A percentile compares a stretch with the other conserved stretches of the same genome.
These are phyloP conservation scores for Mucuna pruriens DNA, from an alignment of 306 rosid genomes.

Conservation along the genomic window DNA sequence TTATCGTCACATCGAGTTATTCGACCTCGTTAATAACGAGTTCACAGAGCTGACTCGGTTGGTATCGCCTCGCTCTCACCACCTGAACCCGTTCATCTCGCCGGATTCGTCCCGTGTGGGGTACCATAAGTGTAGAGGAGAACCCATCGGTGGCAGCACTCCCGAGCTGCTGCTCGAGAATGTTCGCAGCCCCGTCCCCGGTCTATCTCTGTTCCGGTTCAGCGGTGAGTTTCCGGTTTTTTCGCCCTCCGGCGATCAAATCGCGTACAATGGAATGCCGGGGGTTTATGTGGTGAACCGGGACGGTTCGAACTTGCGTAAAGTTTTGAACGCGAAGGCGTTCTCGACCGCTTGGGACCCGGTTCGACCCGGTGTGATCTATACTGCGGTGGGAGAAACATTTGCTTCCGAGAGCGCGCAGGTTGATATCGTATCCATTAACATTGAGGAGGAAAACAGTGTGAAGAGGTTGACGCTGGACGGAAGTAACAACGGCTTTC, in stretches of 20 bases:
- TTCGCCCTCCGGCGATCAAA: slow-evolving; percentile 69
- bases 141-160: slow-evolving; percentile 32
- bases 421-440: slow-evolving; percentile 69
- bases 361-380: slow-evolving; percentile 62
- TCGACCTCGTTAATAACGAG: slow-evolving; percentile 53
- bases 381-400: slow-evolving; percentile 66
- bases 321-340: slow-evolving; percentile 50
- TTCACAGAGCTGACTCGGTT: slow-evolving; percentile 72
- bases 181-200: slow-evolving; percentile 56
- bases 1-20: slow-evolving; percentile 81
- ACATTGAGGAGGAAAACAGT: slow-evolving; percentile 21
- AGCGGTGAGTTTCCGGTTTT: slow-evolving; percentile 75
- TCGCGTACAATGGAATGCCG: slow-evolving; percentile 63
- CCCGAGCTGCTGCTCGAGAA: slow-evolving; percentile 60
- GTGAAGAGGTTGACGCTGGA: slow-evolving; percentile 62
- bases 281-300: slow-evolving; percentile 67
- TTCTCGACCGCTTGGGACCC: slow-evolving; percentile 81
- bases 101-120: slow-evolving; percentile 69
- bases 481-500: slow-evolving; percentile 88
- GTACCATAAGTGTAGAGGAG: slow-evolving; percentile 83
- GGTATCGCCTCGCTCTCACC: slow-evolving; percentile 66
- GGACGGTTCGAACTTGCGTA: slow-evolving; percentile 71
- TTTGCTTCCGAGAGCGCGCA: slow-evolving; percentile 66
- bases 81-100: slow-evolving; percentile 87
- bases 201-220: slow-evolving; percentile 65